Conservation (phyloP, 2,329 filamentous ascomycete genomes). For the Stagonosporopsis rhizophila region DNA sequence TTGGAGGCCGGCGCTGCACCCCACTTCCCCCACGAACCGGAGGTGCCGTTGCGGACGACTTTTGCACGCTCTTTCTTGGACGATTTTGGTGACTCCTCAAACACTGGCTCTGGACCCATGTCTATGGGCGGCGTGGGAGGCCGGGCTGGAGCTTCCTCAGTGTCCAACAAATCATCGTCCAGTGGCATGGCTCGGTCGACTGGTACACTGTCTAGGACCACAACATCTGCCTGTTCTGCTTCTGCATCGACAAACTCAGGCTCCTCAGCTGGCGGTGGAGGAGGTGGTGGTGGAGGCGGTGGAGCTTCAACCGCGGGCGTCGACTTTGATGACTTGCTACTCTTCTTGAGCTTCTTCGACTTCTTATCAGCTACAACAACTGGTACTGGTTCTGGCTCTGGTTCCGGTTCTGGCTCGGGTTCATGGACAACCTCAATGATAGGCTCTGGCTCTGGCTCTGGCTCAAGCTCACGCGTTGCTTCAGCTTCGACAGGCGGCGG, state of each 20-base stretch:
- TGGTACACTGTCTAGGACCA: slow-evolving; percentile 27
- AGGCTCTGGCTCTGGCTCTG: not conserved
- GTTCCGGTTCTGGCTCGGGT: slow-evolving; percentile 55
- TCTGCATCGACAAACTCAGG: slow-evolving; percentile 27
- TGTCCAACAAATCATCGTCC: slow-evolving; percentile 36
- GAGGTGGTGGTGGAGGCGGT: slow-evolving; percentile 35
- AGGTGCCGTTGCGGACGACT: slow-evolving; percentile 71
- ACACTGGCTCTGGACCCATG: slow-evolving; percentile 38
- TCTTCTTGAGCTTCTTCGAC: slow-evolving; percentile 45
- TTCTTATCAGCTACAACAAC: slow-evolving; percentile 41
- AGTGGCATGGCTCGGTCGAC: slow-evolving; percentile 28
- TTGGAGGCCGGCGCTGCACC: slow-evolving; percentile 59
- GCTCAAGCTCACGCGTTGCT: slow-evolving; percentile 61
- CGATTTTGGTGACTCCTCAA: slow-evolving; percentile 61
- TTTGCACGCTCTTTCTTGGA: slow-evolving; percentile 76
- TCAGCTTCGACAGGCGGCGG: slow-evolving; percentile 49
- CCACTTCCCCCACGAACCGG: slow-evolving; percentile 80
- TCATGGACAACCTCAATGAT: slow-evolving; percentile 29
- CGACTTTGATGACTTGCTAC: slow-evolving; percentile 30
- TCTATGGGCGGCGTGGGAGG: slow-evolving; percentile 60
- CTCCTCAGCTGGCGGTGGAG: slow-evolving; percentile 34
- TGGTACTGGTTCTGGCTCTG: slow-evolving; percentile 20
- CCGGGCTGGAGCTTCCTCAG: slow-evolving; percentile 39
- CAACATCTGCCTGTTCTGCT: slow-evolving; percentile 31
- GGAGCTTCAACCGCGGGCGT: slow-evolving; percentile 40